Evolutionary conservation across 2,329 filamentous ascomycete species (phyloP).

Genomic region (Fonsecaea multimorphosa): DNA sequence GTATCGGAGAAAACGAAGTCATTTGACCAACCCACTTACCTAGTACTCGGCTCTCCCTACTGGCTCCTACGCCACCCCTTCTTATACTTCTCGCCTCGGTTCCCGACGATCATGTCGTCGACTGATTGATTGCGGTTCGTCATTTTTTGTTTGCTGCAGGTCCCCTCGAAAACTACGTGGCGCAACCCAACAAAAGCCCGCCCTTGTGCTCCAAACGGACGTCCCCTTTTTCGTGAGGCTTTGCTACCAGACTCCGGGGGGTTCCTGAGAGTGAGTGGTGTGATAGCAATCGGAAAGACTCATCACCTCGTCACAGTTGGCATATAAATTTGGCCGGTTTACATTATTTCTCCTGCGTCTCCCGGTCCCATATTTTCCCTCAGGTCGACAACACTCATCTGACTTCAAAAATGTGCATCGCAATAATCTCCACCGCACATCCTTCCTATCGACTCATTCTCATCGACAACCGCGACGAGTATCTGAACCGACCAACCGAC

Average conservation of each 20-base stretch:
- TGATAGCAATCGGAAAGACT: neutral
- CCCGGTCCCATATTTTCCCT: neutral
- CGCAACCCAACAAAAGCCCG: neutral
- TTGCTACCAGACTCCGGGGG: neutral
- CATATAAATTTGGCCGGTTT: neutral
- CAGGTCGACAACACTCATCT: neutral
- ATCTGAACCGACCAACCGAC: slow-evolving; percentile 65
- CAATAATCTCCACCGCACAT: slow-evolving; percentile 75
- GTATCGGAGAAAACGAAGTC: neutral
- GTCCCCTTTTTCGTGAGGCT: neutral
- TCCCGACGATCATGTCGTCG: neutral
- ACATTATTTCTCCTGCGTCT: neutral
- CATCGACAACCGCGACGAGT: slow-evolving; percentile 78
- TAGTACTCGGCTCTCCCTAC: slow-evolving; percentile 1
- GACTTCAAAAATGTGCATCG: slow-evolving; percentile 72
- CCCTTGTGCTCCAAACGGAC: neutral
- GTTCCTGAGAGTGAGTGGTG: neutral
- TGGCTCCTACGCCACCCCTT: neutral
- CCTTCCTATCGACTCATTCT: slow-evolving; percentile 76
- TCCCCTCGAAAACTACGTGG: neutral
- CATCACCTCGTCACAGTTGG: neutral
- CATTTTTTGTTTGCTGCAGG: neutral
- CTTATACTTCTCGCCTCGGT: slow-evolving; percentile 5
- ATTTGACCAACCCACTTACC: neutral
- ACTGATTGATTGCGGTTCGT: neutral